Percentiles rank a stretch among this genome's conserved stretches.
These are phyloP conservation scores for Tetrahymena malaccensis DNA, from an alignment of 73 alveolate genomes.

Conservation along the genomic window DNA sequence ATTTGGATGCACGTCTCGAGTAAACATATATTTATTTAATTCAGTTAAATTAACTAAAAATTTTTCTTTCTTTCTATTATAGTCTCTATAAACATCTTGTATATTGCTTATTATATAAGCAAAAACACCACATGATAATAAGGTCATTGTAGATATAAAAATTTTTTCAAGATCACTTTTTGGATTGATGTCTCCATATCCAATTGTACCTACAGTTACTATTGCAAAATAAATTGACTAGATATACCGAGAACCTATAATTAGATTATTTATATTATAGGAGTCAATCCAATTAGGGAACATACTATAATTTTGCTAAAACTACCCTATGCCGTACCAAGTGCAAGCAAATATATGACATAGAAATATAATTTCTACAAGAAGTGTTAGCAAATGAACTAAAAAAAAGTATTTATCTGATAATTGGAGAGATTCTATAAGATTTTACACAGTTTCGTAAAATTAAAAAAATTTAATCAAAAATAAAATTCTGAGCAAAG, in stretches of 20 bases:
- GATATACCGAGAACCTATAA: not conserved
- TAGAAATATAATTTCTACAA: not conserved
- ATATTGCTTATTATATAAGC: not conserved
- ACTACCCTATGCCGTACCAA: not conserved
- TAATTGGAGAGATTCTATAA: not conserved
- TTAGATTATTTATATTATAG: not conserved
- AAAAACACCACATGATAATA: not conserved
- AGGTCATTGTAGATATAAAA: not conserved
- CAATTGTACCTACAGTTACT: not conserved
- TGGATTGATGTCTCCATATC: not conserved
- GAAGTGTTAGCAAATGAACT: not conserved
- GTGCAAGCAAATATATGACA: not conserved
- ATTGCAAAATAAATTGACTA: not conserved
- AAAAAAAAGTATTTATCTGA: not conserved
- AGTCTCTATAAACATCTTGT: not conserved
- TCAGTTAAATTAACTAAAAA: not conserved
- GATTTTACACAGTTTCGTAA: not conserved
- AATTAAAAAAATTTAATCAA: not conserved
- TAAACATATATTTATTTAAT: not conserved
- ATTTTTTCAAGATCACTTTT: not conserved
- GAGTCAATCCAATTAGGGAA: not conserved
- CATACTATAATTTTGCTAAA: not conserved
- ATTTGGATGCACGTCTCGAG: not conserved
- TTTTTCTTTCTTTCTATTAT: not conserved
- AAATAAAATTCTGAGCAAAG: not conserved